phyloP scores from a whole-genome alignment of 345 rosid species.

The Bruguiera gymnorhiza region DNA sequence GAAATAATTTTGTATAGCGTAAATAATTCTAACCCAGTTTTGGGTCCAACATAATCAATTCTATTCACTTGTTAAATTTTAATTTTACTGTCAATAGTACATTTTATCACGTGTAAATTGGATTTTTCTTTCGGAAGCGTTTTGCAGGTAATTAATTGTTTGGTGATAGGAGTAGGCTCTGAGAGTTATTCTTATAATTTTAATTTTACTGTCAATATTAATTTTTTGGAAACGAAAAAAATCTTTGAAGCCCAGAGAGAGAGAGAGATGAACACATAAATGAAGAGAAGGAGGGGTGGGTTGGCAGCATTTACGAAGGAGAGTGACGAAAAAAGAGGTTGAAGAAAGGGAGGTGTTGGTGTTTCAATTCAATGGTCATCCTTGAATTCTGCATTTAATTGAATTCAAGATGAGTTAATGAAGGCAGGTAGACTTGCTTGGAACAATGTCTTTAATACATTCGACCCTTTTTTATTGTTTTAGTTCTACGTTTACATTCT shows the following conservation, averaged over 20 bases:
- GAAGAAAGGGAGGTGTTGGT: conserved; percentile 47
- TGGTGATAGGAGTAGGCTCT: conserved; percentile 2
- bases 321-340: conserved; percentile 31
- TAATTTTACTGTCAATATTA: no score
- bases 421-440: conserved; percentile 42
- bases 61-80: not conserved
- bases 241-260: not conserved
- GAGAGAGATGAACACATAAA: conserved; percentile 27
- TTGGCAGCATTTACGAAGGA: conserved; percentile 43
- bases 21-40: not conserved
- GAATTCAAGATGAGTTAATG: conserved; percentile 51
- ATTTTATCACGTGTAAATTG: not conserved
- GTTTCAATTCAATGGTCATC: conserved; percentile 31
- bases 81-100: not conserved
- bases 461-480: conserved; percentile 8
- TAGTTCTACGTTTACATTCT: not conserved
- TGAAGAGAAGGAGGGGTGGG: conserved; percentile 46
- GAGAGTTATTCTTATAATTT: conserved; percentile 6
- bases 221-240: not conserved
- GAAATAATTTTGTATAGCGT: not conserved
- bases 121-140: not conserved
- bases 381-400: conserved; percentile 55
- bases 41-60: not conserved
- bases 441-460: conserved; percentile 29
- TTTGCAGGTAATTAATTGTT: not conserved